phyloP scores from a whole-genome alignment of 345 rosid species.

The Moricandia moricandioides region DNA sequence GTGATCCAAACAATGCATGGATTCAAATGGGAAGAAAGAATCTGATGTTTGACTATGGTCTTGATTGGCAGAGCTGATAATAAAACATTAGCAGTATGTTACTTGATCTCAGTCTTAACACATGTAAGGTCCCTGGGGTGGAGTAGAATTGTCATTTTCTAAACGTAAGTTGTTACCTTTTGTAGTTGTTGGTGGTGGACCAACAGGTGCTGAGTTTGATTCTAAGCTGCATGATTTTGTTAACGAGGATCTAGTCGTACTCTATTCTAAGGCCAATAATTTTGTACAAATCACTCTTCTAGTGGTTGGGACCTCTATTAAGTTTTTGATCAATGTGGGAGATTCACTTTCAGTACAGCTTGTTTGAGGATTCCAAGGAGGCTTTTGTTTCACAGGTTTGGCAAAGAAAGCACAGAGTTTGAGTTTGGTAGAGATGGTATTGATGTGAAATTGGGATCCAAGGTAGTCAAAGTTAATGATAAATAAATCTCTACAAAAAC shows the following conservation, averaged over 20 bases:
- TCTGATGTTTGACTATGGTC: conserved; percentile 70
- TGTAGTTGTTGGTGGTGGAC: conserved; percentile 96
- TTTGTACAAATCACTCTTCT: conserved; percentile 74
- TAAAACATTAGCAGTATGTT: too few species aligned
- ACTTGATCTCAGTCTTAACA: conserved; percentile 81
- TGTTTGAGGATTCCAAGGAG: background rate
- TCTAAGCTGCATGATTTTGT: conserved; percentile 92
- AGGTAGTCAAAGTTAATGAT: too few species aligned
- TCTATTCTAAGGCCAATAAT: conserved; percentile 65
- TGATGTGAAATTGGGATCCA: too few species aligned
- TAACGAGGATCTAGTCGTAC: conserved; percentile 66
- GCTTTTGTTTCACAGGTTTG: conserved; percentile 61
- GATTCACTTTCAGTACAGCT: background rate
- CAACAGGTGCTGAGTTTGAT: conserved; percentile 97
- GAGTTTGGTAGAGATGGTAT: too few species aligned
- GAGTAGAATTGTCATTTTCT: conserved; percentile 62
- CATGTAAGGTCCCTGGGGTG: conserved; percentile 86
- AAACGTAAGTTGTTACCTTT: too few species aligned
- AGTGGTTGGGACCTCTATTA: conserved; percentile 42
- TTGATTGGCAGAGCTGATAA: too few species aligned
- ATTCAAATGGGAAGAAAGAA: conserved; percentile 52
- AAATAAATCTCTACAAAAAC: too few species aligned
- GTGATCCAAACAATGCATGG: conserved; percentile 39
- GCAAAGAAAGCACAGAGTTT: conserved; percentile 76
- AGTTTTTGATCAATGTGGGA: background rate